These are phyloP conservation scores for Nasturtium officinale DNA, from an alignment of 345 rosid genomes.

Conservation along the genomic window DNA sequence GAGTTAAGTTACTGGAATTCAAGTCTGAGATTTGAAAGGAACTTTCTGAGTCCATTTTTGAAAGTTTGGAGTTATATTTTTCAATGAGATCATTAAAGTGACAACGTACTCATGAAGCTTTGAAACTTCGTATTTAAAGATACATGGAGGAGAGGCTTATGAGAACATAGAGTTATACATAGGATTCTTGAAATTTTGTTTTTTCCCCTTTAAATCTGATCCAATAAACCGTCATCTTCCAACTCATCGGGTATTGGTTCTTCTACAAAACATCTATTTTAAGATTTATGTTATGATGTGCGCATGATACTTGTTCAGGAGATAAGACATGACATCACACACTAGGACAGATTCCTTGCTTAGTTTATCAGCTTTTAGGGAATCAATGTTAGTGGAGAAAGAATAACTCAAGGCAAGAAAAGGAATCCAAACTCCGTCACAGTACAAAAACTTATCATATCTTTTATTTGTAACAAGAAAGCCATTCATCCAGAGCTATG, in stretches of 20 bases:
- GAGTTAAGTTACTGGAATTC: not conserved
- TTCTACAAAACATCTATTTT: constrained; percentile 18
- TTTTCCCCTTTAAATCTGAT: not conserved
- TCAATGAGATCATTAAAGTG: not conserved
- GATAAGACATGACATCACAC: constrained; percentile 23
- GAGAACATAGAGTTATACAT: not conserved
- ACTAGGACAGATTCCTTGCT: constrained; percentile 42
- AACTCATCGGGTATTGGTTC: not conserved
- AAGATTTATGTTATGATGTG: constrained; percentile 24
- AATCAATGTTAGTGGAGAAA: constrained; percentile 41
- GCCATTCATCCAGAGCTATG: constrained; percentile 32
- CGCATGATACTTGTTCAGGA: constrained; percentile 23
- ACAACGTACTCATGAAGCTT: not conserved
- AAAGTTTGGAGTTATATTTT: not conserved
- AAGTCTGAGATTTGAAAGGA: not conserved
- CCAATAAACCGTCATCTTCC: not conserved
- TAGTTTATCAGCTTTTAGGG: constrained; percentile 16
- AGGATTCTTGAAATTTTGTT: not conserved
- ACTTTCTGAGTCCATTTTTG: not conserved
- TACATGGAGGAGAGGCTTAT: not conserved
- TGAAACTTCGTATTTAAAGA: not conserved
- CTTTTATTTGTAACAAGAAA: not conserved
- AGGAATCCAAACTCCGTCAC: constrained; percentile 18
- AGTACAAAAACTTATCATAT: not conserved
- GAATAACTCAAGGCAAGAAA: constrained; percentile 37